Percentiles rank a stretch among this genome's conserved stretches.
Evolutionary conservation across 768 basidiomycete species (phyloP).

Genomic region (Lentinula sp.): DNA sequence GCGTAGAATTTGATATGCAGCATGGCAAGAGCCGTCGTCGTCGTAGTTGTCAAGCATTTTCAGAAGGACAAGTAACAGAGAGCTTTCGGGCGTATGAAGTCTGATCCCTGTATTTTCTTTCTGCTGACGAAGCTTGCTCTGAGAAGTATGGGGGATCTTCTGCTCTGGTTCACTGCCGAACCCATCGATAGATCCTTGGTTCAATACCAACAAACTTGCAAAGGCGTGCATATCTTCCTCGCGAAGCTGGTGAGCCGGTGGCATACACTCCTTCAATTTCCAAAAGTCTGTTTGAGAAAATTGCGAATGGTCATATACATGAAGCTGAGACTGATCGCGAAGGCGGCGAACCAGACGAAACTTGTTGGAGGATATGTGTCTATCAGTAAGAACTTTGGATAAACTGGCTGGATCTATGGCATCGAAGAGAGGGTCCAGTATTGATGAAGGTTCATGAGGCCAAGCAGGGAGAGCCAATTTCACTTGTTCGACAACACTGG

Average conservation of each 20-base stretch:
- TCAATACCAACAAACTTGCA: slow-evolving; percentile 50
- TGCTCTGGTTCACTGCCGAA: slow-evolving; percentile 43
- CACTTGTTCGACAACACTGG: slow-evolving; percentile 34
- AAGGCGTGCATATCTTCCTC: slow-evolving; percentile 71
- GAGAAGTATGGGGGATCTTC: slow-evolving; percentile 7
- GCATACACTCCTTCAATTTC: slow-evolving; percentile 77
- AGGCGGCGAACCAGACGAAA: slow-evolving; percentile 70
- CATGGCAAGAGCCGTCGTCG: slow-evolving; percentile 39
- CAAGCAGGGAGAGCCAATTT: slow-evolving; percentile 63
- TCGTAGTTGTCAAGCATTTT: slow-evolving; percentile 48
- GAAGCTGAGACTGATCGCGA: slow-evolving; percentile 36
- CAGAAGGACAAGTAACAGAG: slow-evolving; percentile 49
- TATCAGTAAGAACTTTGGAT: slow-evolving; percentile 50
- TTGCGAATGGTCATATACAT: slow-evolving; percentile 30
- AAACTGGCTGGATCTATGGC: slow-evolving; percentile 42
- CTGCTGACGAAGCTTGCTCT: neutral
- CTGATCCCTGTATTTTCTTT: slow-evolving; percentile 16
- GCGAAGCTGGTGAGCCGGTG: slow-evolving; percentile 43
- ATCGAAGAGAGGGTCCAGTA: slow-evolving; percentile 37
- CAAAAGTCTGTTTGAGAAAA: slow-evolving; percentile 71
- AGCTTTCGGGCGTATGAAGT: slow-evolving; percentile 32
- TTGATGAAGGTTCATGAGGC: slow-evolving; percentile 56
- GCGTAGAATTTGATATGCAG: slow-evolving; percentile 63
- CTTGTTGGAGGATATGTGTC: slow-evolving; percentile 63
- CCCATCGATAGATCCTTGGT: slow-evolving; percentile 57